Base-by-base conservation (phyloP, 345 rosid genomes). In the Rhodomyrtus tomentosa region DNA sequence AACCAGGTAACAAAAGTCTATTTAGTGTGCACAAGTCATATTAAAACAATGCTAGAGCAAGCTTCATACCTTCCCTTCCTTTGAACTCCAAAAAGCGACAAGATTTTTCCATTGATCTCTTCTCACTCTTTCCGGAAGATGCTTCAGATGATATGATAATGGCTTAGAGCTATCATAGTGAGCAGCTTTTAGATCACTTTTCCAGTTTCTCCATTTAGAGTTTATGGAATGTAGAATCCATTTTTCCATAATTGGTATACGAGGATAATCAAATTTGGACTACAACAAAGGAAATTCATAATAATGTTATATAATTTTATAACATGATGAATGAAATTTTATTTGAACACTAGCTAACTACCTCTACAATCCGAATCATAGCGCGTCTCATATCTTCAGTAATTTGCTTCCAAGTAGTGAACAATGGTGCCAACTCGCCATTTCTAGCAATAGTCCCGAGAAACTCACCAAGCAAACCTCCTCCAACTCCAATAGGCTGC, bases 201-300 rank as follows among this genome's bases (percentile, higher is more conserved):
- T 81, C 82, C 82, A 81, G 50, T 81, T 81, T 81, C 82, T 81
- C 82, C 82, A 81, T 81, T 81, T 81, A n/a, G 82, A 81, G 56
- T 81, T 81, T 38, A 81, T 50, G 36, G 82, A 81, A 38, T 29
- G 38, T 16, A 81, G 40, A 27, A 81, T 53, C 52, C 51, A 81
- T 38, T 40, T 81, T 48, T 48, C 55, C 52, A 45, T 81, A 9
- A 36, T 42, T 81, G 52, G 29, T n/a, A 27, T 25, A 13, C 20
- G 82, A 81, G 54, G 82, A 81, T 50, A 81, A 25, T 27, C 52
- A 50, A 81, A 81, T 14, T 81, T 81, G 53, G 82, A 50, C 82
- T 81, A 32, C 76, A 32, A 68, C 24, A 32, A 16, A 36, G 55
- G 16, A 27, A 48, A 27, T 20, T 48, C 56, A 81, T 52, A 50